Percentiles rank a stretch among this genome's conserved stretches.
Conservation (phyloP, 768 basidiomycete genomes). For the Boletus patriciae region DNA sequence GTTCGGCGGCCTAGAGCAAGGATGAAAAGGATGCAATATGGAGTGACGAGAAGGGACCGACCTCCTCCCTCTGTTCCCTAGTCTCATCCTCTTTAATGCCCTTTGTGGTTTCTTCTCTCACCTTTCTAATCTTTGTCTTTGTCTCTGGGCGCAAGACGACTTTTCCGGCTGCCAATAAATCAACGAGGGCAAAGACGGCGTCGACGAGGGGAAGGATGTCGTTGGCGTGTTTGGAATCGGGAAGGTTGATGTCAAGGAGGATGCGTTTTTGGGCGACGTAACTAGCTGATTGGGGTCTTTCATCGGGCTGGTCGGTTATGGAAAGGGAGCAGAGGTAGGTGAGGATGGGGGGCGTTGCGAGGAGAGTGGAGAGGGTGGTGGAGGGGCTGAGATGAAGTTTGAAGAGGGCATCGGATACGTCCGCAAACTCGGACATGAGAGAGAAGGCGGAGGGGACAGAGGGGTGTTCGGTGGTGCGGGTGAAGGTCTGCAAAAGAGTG, state of each 20-base stretch:
- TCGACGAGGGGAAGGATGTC: constrained; percentile 59
- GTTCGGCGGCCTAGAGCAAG: constrained; percentile 51
- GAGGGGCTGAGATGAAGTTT: constrained; percentile 45
- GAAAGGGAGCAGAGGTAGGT: constrained; percentile 86
- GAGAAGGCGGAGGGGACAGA: constrained; percentile 60
- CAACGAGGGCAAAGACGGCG: constrained; percentile 73
- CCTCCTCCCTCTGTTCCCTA: constrained; percentile 73
- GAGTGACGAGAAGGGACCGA: constrained; percentile 22
- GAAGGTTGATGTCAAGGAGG: constrained; percentile 62
- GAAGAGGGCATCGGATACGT: constrained; percentile 76
- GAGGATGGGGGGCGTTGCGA: constrained; percentile 63
- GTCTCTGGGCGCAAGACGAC: constrained; percentile 78
- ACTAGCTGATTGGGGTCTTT: constrained; percentile 57
- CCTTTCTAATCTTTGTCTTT: constrained; percentile 69
- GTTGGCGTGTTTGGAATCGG: constrained; percentile 46
- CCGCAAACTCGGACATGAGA: constrained; percentile 88
- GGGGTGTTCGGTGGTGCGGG: constrained; percentile 68
- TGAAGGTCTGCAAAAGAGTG: constrained; percentile 63
- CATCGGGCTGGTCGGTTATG: constrained; percentile 84
- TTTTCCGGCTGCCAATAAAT: constrained; percentile 51
- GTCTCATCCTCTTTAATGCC: constrained; percentile 64
- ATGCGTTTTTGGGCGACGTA: constrained; percentile 49
- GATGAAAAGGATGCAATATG: background rate
- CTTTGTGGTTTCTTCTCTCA: constrained; percentile 69
- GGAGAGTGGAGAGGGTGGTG: constrained; percentile 52